These are phyloP conservation scores for Sanghuangporus baumii DNA, from an alignment of 1,284 basidiomycete genomes.

Conservation along the genomic window DNA sequence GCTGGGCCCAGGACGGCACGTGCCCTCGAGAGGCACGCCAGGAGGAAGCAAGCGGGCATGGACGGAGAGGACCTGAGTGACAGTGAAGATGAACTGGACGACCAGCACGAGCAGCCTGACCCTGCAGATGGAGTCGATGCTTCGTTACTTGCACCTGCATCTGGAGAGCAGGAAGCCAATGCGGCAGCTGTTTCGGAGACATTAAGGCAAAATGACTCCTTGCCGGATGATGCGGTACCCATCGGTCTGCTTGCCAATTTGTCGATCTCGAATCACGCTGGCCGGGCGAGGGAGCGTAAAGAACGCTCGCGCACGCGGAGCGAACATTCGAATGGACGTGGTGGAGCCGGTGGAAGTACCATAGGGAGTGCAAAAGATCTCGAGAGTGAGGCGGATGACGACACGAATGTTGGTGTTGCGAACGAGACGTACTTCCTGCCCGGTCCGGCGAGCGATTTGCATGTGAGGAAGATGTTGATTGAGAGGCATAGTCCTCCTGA, in stretches of 20 bases:
- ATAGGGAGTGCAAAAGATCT: constrained; percentile 20
- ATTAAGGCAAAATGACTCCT: constrained; percentile 34
- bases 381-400: constrained; percentile 33
- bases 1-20: constrained; percentile 17
- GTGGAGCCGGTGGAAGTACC: constrained; percentile 28
- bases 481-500: constrained; percentile 79
- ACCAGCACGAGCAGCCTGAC: constrained; percentile 9
- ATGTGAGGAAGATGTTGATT: constrained; percentile 65
- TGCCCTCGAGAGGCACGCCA: constrained; percentile 37
- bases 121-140: neutral
- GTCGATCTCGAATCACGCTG: constrained; percentile 47
- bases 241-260: constrained; percentile 68
- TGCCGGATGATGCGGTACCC: constrained; percentile 61
- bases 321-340: constrained; percentile 11
- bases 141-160: constrained; percentile 8
- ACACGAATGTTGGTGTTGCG: constrained; percentile 71
- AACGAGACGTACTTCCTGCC: constrained; percentile 80
- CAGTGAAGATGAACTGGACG: constrained; percentile 20
- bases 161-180: constrained; percentile 25
- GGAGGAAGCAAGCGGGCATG: constrained; percentile 15
- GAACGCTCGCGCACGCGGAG: constrained; percentile 32
- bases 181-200: constrained; percentile 15
- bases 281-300: constrained; percentile 23
- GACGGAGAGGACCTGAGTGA: constrained; percentile 28
- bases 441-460: constrained; percentile 67